Conservation (phyloP, 805 yeast species). For the Ogataea zsoltii region DNA sequence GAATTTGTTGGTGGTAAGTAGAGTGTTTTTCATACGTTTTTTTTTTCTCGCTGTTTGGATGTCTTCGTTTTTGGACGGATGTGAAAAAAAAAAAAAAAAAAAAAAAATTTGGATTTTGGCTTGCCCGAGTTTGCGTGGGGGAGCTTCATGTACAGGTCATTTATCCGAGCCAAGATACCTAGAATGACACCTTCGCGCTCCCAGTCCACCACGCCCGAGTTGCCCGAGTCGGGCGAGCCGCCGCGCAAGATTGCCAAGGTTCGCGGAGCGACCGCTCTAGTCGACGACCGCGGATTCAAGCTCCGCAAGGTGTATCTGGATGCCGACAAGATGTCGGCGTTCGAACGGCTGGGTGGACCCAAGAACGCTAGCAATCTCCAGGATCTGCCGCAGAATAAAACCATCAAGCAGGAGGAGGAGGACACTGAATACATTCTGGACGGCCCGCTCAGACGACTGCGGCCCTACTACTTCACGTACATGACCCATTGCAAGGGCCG, state of each 20-base stretch:
- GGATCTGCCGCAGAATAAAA: slow-evolving; percentile 25
- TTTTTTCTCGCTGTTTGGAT: too few relatives aligned
- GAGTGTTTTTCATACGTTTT: neutral
- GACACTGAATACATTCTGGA: slow-evolving; percentile 57
- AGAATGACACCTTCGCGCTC: too few relatives aligned
- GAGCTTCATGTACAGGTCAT: too few relatives aligned
- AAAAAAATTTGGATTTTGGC: too few relatives aligned
- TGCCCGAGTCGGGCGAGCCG: slow-evolving; percentile 3
- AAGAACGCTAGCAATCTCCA: slow-evolving; percentile 15
- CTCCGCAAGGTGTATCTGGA: slow-evolving; percentile 45
- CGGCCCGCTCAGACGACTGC: slow-evolving; percentile 66
- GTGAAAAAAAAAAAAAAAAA: too few relatives aligned
- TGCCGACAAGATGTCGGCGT: slow-evolving; percentile 42
- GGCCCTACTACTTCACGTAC: slow-evolving; percentile 87
- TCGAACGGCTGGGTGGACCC: slow-evolving; percentile 41
- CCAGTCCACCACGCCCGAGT: too few relatives aligned
- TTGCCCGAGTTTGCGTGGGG: too few relatives aligned
- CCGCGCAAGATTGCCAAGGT: slow-evolving; percentile 15
- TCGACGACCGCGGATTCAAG: slow-evolving; percentile 51
- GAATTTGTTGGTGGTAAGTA: neutral
- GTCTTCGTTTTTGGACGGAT: neutral
- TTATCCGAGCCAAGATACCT: too few relatives aligned
- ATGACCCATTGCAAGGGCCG: slow-evolving; percentile 87
- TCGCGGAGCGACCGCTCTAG: slow-evolving; percentile 22
- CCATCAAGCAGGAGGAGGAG: slow-evolving; percentile 55